phyloP scores from a whole-genome alignment of 1,139 yeast species.

The Pichia sp. region DNA sequence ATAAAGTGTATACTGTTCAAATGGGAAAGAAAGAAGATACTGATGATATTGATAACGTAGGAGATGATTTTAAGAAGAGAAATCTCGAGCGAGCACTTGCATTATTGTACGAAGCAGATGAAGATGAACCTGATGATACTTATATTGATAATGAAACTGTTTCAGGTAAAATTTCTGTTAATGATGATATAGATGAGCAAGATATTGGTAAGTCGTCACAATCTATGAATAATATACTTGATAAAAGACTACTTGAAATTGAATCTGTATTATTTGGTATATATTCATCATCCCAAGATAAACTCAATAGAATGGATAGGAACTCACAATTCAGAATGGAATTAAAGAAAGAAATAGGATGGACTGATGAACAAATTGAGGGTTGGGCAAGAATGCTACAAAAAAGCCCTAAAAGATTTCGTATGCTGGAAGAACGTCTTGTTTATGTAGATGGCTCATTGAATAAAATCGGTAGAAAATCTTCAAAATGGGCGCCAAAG shows the following conservation, averaged over 20 bases:
- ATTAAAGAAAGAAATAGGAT: conserved; percentile 46
- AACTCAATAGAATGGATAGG: conserved; percentile 47
- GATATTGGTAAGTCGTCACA: background rate
- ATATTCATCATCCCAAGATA: conserved; percentile 45
- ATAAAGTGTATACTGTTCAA: conserved; percentile 19
- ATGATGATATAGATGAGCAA: background rate
- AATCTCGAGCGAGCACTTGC: conserved; percentile 60
- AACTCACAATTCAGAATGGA: conserved; percentile 45
- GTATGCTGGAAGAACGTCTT: conserved; percentile 55
- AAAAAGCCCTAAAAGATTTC: conserved; percentile 55
- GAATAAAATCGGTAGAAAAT: conserved; percentile 16
- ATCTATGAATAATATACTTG: conserved; percentile 18
- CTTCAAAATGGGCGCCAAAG: conserved; percentile 16
- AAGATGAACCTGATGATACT: conserved; percentile 79
- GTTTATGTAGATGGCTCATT: conserved; percentile 36
- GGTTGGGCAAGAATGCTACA: conserved; percentile 83
- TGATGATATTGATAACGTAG: conserved; percentile 23
- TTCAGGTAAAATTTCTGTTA: conserved; percentile 25
- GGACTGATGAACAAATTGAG: conserved; percentile 90
- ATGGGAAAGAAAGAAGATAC: conserved; percentile 30
- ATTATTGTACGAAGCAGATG: conserved; percentile 64
- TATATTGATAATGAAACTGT: conserved; percentile 65
- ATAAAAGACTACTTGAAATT: conserved; percentile 25
- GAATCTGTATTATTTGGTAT: conserved; percentile 55
- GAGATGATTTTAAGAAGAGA: conserved; percentile 42